A percentile compares a stretch with the other conserved stretches of the same genome.
Conservation (phyloP, 768 basidiomycete species). For the Cubamyces sp. region DNA sequence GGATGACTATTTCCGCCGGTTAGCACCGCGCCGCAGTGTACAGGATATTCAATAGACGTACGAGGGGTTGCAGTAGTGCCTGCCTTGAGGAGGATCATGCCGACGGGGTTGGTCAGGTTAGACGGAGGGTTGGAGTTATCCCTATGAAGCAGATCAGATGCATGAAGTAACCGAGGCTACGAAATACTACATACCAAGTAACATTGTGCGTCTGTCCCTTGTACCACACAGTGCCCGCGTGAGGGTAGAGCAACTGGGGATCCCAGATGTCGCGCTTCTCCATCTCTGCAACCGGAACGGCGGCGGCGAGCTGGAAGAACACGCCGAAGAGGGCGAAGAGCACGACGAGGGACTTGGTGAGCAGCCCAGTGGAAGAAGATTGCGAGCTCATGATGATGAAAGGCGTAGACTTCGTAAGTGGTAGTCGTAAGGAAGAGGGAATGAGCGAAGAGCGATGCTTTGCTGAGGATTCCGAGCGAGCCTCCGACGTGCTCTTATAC, state of each 20-base stretch:
- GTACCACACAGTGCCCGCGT: constrained; percentile 27
- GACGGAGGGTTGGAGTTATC: constrained; percentile 41
- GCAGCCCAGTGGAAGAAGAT: not conserved
- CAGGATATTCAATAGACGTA: constrained; percentile 18
- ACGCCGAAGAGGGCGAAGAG: constrained; percentile 17
- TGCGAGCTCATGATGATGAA: constrained; percentile 17
- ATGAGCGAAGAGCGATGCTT: not conserved
- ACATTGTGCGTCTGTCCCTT: constrained; percentile 28
- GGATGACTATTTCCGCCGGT: constrained; percentile 31
- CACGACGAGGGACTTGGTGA: constrained; percentile 5
- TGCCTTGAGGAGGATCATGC: constrained; percentile 24
- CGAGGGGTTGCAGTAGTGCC: constrained; percentile 34
- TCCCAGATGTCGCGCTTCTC: constrained; percentile 25
- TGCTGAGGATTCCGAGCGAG: not conserved
- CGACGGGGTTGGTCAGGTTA: constrained; percentile 41
- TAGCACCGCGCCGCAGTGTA: not conserved
- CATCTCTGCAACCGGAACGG: constrained; percentile 8
- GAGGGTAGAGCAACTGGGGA: constrained; percentile 26
- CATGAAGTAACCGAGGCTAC: not conserved
- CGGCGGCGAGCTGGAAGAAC: constrained; percentile 17
- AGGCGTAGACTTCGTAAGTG: constrained; percentile 2
- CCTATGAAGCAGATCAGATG: constrained; percentile 7
- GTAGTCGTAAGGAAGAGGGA: not conserved
- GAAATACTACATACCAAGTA: constrained; percentile 22
- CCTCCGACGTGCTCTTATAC: not conserved